phyloP scores from a whole-genome alignment of 768 basidiomycete species.

The Tylopilus sp. region DNA sequence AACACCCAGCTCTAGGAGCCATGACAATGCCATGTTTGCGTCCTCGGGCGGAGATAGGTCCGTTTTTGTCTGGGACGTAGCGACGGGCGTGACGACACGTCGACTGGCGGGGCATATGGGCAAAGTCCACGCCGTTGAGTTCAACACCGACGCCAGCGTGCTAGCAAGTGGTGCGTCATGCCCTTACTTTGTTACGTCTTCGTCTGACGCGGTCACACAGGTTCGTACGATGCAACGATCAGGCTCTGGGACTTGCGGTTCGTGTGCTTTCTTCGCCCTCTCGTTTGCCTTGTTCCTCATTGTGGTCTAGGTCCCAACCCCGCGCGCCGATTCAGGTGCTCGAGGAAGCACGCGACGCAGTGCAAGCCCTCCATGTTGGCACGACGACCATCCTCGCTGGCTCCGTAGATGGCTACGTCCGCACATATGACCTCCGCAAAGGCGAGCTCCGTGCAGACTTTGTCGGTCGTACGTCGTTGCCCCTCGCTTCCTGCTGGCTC shows the following conservation, averaged over 20 bases:
- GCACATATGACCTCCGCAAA: conserved; percentile 93
- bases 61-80: conserved; percentile 95
- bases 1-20: conserved; percentile 46
- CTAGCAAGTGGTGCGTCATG: conserved; percentile 71
- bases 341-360: conserved; percentile 83
- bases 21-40: conserved; percentile 93
- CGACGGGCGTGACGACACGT: conserved; percentile 77
- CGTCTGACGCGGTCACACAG: conserved; percentile 36
- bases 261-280: conserved; percentile 4
- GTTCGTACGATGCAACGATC: conserved; percentile 90
- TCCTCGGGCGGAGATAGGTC: conserved; percentile 92
- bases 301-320: conserved; percentile 55
- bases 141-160: conserved; percentile 84
- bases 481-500: not conserved
- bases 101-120: conserved; percentile 87
- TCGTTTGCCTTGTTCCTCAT: not conserved
- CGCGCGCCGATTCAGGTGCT: conserved; percentile 88
- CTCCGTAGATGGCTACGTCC: conserved; percentile 87
- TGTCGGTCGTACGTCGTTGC: conserved; percentile 69
- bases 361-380: conserved; percentile 74
- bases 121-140: conserved; percentile 86
- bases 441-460: conserved; percentile 88
- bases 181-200: not conserved
- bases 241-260: conserved; percentile 91
- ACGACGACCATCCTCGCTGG: conserved; percentile 69